Conservation (phyloP, 2,329 filamentous ascomycete genomes). For the Diaporthe destruens region DNA sequence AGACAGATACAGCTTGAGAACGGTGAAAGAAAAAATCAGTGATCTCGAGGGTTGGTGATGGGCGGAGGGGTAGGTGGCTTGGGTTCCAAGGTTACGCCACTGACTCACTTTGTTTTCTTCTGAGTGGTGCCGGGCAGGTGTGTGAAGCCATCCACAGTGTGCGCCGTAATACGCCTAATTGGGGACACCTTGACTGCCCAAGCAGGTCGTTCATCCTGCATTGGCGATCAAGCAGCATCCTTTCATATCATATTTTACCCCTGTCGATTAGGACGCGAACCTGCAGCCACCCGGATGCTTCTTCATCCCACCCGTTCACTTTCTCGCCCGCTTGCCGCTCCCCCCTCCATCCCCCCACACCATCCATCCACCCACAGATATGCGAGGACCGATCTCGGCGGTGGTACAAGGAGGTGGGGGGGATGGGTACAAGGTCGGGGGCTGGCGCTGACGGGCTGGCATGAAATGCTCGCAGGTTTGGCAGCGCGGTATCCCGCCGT, state of each 20-base stretch:
- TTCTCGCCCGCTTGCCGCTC: not conserved
- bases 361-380: not conserved
- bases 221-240: not conserved
- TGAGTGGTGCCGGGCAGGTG: not conserved
- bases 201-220: conserved; percentile 5
- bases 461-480: not conserved
- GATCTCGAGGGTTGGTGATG: not conserved
- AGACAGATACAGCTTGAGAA: not conserved
- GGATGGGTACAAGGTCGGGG: not conserved
- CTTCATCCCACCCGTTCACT: not conserved
- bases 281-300: conserved; percentile 29
- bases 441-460: not conserved
- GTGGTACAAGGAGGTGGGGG: not conserved
- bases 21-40: not conserved
- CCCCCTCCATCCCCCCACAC: not conserved
- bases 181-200: not conserved
- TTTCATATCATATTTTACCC: not conserved
- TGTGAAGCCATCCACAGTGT: conserved; percentile 30
- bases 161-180: not conserved
- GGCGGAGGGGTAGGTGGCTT: not conserved
- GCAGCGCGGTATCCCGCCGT: conserved; percentile 17
- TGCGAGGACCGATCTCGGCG: not conserved
- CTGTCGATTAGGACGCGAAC: conserved; percentile 16
- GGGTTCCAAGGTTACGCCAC: conserved; percentile 6
- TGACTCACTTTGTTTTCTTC: conserved; percentile 31